Evolutionary conservation across 352 stramenopile species (phyloP), one percentile per base, ranked within the genome.

Genomic region (Pythium monospermum): DNA sequence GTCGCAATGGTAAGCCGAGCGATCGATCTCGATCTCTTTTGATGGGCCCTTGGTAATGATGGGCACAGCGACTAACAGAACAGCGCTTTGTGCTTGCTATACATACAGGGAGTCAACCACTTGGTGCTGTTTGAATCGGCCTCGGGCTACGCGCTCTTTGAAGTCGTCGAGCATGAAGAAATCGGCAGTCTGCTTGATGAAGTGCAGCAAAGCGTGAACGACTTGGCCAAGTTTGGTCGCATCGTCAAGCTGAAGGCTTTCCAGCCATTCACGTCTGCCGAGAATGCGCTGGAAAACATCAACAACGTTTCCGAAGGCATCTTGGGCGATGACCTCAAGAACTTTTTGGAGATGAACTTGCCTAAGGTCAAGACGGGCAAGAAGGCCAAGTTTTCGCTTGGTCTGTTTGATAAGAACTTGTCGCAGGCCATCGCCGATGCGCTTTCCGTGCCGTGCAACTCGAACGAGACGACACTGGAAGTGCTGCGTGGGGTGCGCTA

Each of bases 311-410:
- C 90, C 52, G 94, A 98, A 71, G 87, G 96, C 30, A 67, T 98
- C 26, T 48, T 98, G 33, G 82, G 85, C 47, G 85, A 97, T 27
- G 88, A 96, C 64, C 85, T 98, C 37, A 95, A 98, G 65, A 96
- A 97, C 68, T 99, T 99, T 78, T 83, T 99, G 45, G 96, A 99
- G 70, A 98, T 98, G 85, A 99, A 99, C 76, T 63, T 99, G 49
- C 96, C 97, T 32, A 99, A 99, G 65, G 85, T 95, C 53, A 97
- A 96, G 66, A 76, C 92, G 31, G 76, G 76, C 49, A 96, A 95
- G 68, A 94, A 95, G 66, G 73, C 73, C 56, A 95, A 94, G 58
- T 94, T 94, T 57, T 60, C 78, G 28, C 78, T 98, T 23, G 90
- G 90, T 36, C 84, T 97, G 46, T 98, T 82, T 87, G 98, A 90